Base-by-base conservation (phyloP, 2,329 filamentous ascomycete species). In the Beauveria sp. region DNA sequence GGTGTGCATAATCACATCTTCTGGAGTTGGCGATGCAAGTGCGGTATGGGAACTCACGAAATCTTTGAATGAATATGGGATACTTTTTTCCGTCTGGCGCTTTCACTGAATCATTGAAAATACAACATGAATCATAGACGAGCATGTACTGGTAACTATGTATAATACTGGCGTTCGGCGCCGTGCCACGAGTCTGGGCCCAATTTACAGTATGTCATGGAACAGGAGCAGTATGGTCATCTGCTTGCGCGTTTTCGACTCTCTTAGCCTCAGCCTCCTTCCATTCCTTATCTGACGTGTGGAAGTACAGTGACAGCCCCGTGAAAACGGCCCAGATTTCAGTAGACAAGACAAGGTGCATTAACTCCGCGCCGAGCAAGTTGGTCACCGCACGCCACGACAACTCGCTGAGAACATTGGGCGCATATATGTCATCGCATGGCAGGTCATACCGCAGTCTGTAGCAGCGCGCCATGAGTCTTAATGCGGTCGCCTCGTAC, bases 311-410 rank as follows among this genome's bases (percentile, higher is more conserved):
- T 4, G 76, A 71, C 2, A 73, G 54, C 4, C 72, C 61, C 1
- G 77, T 75, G 16, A 79, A 71, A 0, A 73, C 46, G 2, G 75
- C 74, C 79, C 80, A 83, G 5, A 79, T 62, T 56, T 79, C 79
- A 3, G 74, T 72, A 7, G 77, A 74, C 20, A 81, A 64, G 8
- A 76, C 64, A 3, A 82, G 63, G 59, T 80, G 75, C 20, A 79
- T 47, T 18, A 82, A 66, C 65, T 84, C 79, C 2, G 77, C 61
- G 14, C 76, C 74, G 5, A 81, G 54, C 56, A 82, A 72, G 66
- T 83, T 84, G 34, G 75, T 68, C 3, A 76, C 57, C 8, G 71
- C 75, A 12, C 73, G 74, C 67, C 72, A 68, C 10, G 73, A 76
- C 22, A 80, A 59, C 1, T 75, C 72, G 8, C 73, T 71, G 28